Base-by-base conservation (phyloP, 345 rosid species). In the Euphorbia tirucalli region DNA sequence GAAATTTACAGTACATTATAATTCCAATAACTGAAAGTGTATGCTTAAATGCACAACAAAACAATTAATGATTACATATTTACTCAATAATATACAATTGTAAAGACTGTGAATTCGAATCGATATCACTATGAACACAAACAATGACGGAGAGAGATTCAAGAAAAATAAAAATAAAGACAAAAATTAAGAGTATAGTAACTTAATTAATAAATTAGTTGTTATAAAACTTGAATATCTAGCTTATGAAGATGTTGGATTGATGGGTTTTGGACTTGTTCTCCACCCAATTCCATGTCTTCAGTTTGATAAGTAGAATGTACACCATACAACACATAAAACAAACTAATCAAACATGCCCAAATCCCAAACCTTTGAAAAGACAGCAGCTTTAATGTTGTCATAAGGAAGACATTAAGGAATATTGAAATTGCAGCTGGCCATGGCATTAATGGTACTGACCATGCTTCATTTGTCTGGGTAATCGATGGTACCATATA, bases 401-500 rank as follows among this genome's bases (percentile, higher is more conserved):
- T 82, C 86, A 85, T 82, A 15, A 93, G 93, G 75, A 93, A 88
- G 21, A 89, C 83, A 68, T 87, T 93, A 9, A 93, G 88, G 83
- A 88, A 88, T 71, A 88, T 85, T 0, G 97, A 91, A 2, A 83
- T 60, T 1, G 88, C 92, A 0, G 97, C 93, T 3, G 94, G 96
- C 97, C 97, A 93, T 13, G 98, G 98, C 98, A 93, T 93, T 60
- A 88, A 71, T 5, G 98, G 97, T 39, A 93, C 96, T 0, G 91
- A 82, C 98, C 96, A 93, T 62, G 54, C 77, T 31, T 80, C 82
- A 37, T 59, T 71, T 15, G 82, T 37, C 58, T 62, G 75, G 27
- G 63, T 3, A 37, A 41, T 10, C 37, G 54, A 70, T 15, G 88
- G 83, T 21, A 75, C 71, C 74, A 43, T 63, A 81, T 71, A 58